These are phyloP conservation scores for Fomes fomentarius DNA, from an alignment of 1,284 basidiomycete species.

Conservation along the genomic window DNA sequence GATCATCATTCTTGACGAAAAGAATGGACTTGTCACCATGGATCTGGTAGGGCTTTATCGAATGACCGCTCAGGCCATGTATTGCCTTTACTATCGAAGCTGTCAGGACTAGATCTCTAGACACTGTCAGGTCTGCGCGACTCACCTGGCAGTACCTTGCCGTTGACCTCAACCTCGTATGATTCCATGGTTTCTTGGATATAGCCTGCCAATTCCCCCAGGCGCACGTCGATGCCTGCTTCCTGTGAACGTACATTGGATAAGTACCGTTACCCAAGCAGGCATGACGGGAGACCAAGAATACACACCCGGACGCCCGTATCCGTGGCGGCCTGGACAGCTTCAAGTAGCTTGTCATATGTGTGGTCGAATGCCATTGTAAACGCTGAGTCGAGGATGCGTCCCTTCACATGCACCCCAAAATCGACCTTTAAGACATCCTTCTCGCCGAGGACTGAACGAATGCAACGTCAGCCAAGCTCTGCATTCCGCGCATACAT, in stretches of 20 bases:
- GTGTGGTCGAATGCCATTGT: conserved; percentile 90
- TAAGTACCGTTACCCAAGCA: no score
- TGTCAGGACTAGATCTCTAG: not conserved
- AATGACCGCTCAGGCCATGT: conserved; percentile 89
- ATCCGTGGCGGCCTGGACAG: conserved; percentile 93
- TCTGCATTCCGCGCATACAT: not conserved
- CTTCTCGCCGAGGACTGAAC: conserved; percentile 73
- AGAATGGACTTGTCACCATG: conserved; percentile 90
- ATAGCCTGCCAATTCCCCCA: conserved; percentile 90
- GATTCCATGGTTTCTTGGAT: conserved; percentile 99
- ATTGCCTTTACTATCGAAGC: conserved; percentile 82
- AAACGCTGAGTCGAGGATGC: conserved; percentile 96
- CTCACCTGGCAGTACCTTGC: conserved; percentile 85
- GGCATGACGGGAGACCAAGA: not conserved
- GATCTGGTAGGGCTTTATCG: conserved; percentile 88
- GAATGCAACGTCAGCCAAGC: conserved; percentile 3
- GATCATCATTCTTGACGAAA: conserved; percentile 87
- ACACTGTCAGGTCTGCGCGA: conserved; percentile 1
- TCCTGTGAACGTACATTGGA: conserved; percentile 76
- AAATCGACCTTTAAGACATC: conserved; percentile 98
- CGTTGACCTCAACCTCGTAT: conserved; percentile 92
- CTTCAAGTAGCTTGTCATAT: conserved; percentile 88
- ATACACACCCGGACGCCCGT: conserved; percentile 77
- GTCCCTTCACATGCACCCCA: conserved; percentile 94
- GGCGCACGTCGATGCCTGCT: conserved; percentile 94